Base-by-base conservation (phyloP, 345 rosid species). In the Bruguiera parviflora region DNA sequence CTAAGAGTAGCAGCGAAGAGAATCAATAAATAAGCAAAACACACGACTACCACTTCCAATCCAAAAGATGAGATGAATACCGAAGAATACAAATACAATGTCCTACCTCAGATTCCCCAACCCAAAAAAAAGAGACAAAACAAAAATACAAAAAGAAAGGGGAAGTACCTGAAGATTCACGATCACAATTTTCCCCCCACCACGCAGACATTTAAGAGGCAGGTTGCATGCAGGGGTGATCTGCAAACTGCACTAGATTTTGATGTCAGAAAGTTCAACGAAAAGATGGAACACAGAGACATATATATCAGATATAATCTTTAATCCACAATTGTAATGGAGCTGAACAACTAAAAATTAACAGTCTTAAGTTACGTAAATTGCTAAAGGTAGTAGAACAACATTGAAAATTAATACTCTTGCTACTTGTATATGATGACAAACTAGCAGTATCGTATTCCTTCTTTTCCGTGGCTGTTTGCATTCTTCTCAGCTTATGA, bases 141-240 rank as follows among this genome's bases (percentile, higher is more conserved):
- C 15, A 33, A 27, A 59, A 49, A 43, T 5, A 31, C 53, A 5
- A 64, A 33, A 33, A 53, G 72, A 3, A 3, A 24, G 33, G 18
- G 35, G 25, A 64, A 58, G 21, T 79, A 92, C 99, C 96, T 95
- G 99, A 70, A 92, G 96, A 81, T 95, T 95, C 61, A 92, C 98
- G 33, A 95, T 95, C 8, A 87, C 96, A 62, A 95, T 88, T 82
- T 95, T 86, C 53, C 98, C 99, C 64, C 96, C 98, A 76, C 93
- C 89, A 24, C 80, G 84, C 58, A 90, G 92, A 83, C 85, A 95
- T 80, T 89, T 90, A 69, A 95, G 87, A 53, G 99, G 99, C 81
- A 95, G 79, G 76, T 95, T 95, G 92, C 99, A 95, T 32, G 99
- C 99, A 60, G 99, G 99, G 69, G 99, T 95, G 62, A 95, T 95